Evolutionary conservation across 139 green algal genomes (phyloP).

Genomic region (Ettlia oleoabundans): DNA sequence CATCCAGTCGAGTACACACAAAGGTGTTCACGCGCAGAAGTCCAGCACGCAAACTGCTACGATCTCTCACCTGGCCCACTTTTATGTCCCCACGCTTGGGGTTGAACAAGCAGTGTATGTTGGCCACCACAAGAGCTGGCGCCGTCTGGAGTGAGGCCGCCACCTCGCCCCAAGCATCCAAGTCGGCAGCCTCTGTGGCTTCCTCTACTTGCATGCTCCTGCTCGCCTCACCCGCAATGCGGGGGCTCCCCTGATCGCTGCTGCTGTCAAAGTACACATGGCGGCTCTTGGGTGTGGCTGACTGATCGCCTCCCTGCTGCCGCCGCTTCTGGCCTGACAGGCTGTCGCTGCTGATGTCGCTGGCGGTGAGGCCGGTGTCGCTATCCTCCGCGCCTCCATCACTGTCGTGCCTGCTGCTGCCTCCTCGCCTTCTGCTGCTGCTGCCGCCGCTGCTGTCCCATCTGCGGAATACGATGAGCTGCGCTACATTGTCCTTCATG

Average conservation of each 20-base stretch:
- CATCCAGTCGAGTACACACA: no score
- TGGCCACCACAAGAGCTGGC: constrained; percentile 71
- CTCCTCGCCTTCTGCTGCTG: not conserved
- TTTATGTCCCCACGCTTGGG: constrained; percentile 85
- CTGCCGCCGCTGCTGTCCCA: constrained; percentile 2
- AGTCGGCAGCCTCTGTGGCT: not conserved
- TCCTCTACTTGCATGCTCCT: not conserved
- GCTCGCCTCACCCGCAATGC: not conserved
- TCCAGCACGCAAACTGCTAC: not conserved
- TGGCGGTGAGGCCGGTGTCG: not conserved
- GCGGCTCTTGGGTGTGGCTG: not conserved
- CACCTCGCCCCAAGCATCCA: no score
- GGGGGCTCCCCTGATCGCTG: not conserved
- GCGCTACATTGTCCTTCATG: constrained; percentile 85
- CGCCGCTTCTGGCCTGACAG: not conserved
- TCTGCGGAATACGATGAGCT: constrained; percentile 60
- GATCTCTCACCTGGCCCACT: constrained; percentile 63
- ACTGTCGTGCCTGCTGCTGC: not conserved
- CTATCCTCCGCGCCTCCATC: not conserved
- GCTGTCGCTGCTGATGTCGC: constrained; percentile 25
- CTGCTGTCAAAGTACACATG: constrained; percentile 19
- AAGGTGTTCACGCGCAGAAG: no score
- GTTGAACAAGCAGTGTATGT: constrained; percentile 92
- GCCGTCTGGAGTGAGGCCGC: no score
- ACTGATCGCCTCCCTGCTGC: no score